phyloP scores from a whole-genome alignment of 208 protist genomes.

The Angomonas deanei region DNA sequence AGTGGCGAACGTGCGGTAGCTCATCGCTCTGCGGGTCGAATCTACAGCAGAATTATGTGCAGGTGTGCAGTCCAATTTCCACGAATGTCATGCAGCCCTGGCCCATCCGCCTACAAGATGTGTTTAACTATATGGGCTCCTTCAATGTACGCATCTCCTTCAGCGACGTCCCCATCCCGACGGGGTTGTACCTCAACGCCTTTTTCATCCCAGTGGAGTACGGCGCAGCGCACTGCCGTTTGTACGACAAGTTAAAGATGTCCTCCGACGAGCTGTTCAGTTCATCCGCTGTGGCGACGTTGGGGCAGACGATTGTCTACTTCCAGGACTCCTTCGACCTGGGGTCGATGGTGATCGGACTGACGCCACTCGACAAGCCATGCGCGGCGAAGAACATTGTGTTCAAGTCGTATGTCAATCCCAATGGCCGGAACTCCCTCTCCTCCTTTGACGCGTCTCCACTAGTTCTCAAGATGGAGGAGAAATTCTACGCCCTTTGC shows the following conservation, averaged over 20 bases:
- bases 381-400: slow-evolving; percentile 21
- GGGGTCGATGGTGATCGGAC: slow-evolving; percentile 32
- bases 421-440: neutral
- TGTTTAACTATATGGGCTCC: slow-evolving; percentile 23
- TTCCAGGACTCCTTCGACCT: slow-evolving; percentile 18
- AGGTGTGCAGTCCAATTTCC: slow-evolving; percentile 33
- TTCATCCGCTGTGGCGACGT: slow-evolving; percentile 33
- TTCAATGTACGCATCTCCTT: slow-evolving; percentile 29
- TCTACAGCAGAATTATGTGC: slow-evolving; percentile 18
- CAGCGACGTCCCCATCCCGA: slow-evolving; percentile 17
- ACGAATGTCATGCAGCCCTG: slow-evolving; percentile 10
- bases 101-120: slow-evolving; percentile 33
- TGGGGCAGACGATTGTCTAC: slow-evolving; percentile 24
- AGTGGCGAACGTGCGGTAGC: slow-evolving; percentile 42
- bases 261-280: slow-evolving; percentile 33
- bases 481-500: slow-evolving; percentile 45
- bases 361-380: slow-evolving; percentile 32
- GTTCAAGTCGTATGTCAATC: slow-evolving; percentile 18
- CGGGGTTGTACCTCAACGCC: slow-evolving; percentile 20
- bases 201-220: slow-evolving; percentile 27
- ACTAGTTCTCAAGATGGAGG: slow-evolving; percentile 18
- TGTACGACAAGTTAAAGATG: slow-evolving; percentile 25
- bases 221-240: slow-evolving; percentile 32
- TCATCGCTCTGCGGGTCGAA: slow-evolving; percentile 25
- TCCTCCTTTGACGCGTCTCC: slow-evolving; percentile 35